Percentiles rank a stretch among this genome's conserved stretches.
Evolutionary conservation across 2,329 filamentous ascomycete species (phyloP).

Genomic region (Coniochaeta pulveracea): DNA sequence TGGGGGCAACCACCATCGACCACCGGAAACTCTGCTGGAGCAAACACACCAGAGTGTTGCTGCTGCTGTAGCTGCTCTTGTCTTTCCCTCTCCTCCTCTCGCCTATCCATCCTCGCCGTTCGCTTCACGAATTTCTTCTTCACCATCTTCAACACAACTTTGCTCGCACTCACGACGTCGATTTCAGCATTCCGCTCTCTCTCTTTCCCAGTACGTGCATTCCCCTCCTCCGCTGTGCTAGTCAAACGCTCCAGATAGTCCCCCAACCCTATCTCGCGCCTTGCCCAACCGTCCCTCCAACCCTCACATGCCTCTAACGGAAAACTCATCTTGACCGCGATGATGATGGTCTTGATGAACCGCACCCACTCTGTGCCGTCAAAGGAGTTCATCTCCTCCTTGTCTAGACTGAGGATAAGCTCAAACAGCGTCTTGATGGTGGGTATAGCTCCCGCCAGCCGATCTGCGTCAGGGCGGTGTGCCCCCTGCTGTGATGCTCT

Average conservation of each 20-base stretch:
- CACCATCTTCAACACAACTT: conserved; percentile 32
- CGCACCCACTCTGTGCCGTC: conserved; percentile 29
- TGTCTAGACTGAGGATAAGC: conserved; percentile 11
- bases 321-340: conserved; percentile 35
- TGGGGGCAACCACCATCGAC: neutral
- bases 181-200: conserved; percentile 16
- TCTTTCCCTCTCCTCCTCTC: neutral
- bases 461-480: conserved; percentile 9
- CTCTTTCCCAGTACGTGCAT: neutral
- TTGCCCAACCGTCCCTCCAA: conserved; percentile 25
- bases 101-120: conserved; percentile 20
- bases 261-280: conserved; percentile 26
- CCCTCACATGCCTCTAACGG: conserved; percentile 24
- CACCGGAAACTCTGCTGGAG: neutral
- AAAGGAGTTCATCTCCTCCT: conserved; percentile 22
- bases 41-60: neutral
- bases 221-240: conserved; percentile 3
- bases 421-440: conserved; percentile 16
- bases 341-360: conserved; percentile 27
- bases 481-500: no score
- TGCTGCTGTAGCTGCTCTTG: conserved; percentile 2
- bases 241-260: conserved; percentile 24
- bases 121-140: conserved; percentile 32
- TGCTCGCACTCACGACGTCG: conserved; percentile 32
- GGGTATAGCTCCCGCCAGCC: conserved; percentile 10